Conservation (phyloP, 1,284 basidiomycete genomes). For the Trametes pubescens region DNA sequence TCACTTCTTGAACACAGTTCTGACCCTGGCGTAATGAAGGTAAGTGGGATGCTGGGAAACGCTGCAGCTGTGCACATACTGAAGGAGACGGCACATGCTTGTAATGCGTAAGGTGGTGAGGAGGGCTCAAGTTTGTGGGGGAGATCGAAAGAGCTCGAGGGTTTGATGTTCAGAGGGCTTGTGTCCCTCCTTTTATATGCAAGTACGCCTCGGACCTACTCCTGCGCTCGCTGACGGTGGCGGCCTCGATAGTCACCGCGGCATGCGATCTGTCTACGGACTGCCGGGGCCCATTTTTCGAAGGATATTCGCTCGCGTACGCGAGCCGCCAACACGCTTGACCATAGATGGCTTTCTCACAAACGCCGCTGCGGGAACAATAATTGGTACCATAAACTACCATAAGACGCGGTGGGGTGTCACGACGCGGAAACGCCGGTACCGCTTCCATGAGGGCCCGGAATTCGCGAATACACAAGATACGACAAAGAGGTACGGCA, state of each 20-base stretch:
- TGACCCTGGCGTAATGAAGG: slow-evolving; percentile 26
- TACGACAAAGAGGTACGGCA: slow-evolving; percentile 12
- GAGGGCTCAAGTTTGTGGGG: background rate
- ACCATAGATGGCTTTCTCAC: slow-evolving; percentile 19
- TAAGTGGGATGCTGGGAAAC: background rate
- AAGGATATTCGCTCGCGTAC: background rate
- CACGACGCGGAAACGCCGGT: slow-evolving; percentile 6
- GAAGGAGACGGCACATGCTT: slow-evolving; percentile 39
- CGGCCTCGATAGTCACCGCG: background rate
- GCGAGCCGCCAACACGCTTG: slow-evolving; percentile 15
- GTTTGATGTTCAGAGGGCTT: background rate
- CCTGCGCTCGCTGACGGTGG: slow-evolving; percentile 6
- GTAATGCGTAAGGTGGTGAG: background rate
- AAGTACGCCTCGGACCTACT: background rate
- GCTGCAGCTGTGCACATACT: slow-evolving; percentile 29
- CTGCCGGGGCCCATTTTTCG: slow-evolving; percentile 5
- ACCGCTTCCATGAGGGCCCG: slow-evolving; percentile 1
- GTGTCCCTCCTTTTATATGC: slow-evolving; percentile 16
- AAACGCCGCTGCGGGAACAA: slow-evolving; percentile 15
- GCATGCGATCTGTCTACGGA: background rate
- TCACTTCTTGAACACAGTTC: slow-evolving; percentile 35
- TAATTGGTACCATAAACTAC: background rate
- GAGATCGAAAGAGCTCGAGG: background rate
- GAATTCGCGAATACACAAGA: slow-evolving; percentile 5
- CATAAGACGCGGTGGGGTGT: slow-evolving; percentile 1